Percentiles rank a stretch among this genome's conserved stretches.
Evolutionary conservation across 2,329 filamentous ascomycete genomes (phyloP).

Genomic region (Truncatella angustata): DNA sequence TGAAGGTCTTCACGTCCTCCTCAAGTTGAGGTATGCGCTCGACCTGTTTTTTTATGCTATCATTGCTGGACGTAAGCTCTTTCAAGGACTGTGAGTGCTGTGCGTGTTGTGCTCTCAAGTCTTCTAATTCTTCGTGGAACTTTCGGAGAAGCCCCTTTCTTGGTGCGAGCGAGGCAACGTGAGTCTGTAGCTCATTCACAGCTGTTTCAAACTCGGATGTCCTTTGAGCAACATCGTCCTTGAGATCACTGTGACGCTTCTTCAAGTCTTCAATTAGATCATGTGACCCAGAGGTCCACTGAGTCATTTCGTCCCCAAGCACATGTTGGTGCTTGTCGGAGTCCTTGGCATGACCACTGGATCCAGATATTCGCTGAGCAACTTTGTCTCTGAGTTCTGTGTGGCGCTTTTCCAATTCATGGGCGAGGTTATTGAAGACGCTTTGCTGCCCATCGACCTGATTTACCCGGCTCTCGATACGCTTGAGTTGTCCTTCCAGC

Average conservation of each 20-base stretch:
- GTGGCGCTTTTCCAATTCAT: not conserved
- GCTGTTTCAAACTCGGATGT: slow-evolving; percentile 1
- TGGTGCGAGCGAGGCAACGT: not conserved
- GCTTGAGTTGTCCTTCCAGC: not conserved
- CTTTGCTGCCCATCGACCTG: no score
- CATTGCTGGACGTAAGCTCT: not conserved
- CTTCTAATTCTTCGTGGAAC: not conserved
- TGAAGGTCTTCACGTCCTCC: not conserved
- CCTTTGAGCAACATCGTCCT: not conserved
- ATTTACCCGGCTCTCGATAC: not conserved
- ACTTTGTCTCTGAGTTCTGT: not conserved
- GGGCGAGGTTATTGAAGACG: no score
- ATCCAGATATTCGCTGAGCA: not conserved
- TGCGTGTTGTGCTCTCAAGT: not conserved
- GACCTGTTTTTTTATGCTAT: not conserved
- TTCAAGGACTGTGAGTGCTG: not conserved
- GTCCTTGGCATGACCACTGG: no score
- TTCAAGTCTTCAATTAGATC: not conserved
- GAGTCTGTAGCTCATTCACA: not conserved
- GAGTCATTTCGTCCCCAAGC: no score
- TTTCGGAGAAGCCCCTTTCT: not conserved
- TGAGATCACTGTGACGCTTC: not conserved
- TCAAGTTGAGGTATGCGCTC: not conserved
- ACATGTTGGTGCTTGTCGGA: no score
- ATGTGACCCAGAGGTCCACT: no score